These are phyloP conservation scores for Monilinia polystroma DNA, from an alignment of 2,329 filamentous ascomycete species.

Conservation along the genomic window DNA sequence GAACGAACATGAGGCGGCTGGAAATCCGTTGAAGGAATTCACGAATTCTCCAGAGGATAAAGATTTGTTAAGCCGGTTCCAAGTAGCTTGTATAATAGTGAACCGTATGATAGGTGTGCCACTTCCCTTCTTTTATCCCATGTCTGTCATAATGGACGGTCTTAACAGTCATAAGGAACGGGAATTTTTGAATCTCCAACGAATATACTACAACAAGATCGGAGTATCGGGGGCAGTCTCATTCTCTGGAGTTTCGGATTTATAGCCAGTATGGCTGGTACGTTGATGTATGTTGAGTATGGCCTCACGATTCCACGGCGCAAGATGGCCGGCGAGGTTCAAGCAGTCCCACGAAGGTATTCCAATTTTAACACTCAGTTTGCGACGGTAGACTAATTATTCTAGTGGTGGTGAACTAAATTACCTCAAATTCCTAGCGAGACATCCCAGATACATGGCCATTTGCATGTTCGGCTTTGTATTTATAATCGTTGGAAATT, in stretches of 20 bases:
- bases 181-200: slow-evolving; percentile 51
- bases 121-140: too few relatives aligned
- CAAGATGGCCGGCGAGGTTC: slow-evolving; percentile 43
- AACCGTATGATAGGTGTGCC: slow-evolving; percentile 23
- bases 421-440: slow-evolving; percentile 36
- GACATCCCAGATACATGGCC: slow-evolving; percentile 10
- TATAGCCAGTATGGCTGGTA: slow-evolving; percentile 33
- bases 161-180: slow-evolving; percentile 26
- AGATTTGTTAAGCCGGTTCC: slow-evolving; percentile 21
- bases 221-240: slow-evolving; percentile 54
- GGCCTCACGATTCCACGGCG: slow-evolving; percentile 50
- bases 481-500: slow-evolving; percentile 47
- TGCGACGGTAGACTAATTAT: background rate
- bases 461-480: slow-evolving; percentile 45
- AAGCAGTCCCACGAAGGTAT: slow-evolving; percentile 45
- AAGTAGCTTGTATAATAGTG: slow-evolving; percentile 16
- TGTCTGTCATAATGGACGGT: background rate
- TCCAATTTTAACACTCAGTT: background rate
- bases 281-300: slow-evolving; percentile 46
- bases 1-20: background rate
- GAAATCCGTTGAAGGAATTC: slow-evolving; percentile 10
- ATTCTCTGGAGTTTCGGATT: slow-evolving; percentile 54
- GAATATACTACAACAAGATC: slow-evolving; percentile 45
- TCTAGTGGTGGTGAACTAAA: slow-evolving; percentile 48
- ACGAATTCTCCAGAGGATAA: slow-evolving; percentile 1